Percentiles rank a stretch among this genome's conserved stretches.
Evolutionary conservation across 371 early-diverging fungal genomes (phyloP).

Genomic region (Rhizopus stolonifer): DNA sequence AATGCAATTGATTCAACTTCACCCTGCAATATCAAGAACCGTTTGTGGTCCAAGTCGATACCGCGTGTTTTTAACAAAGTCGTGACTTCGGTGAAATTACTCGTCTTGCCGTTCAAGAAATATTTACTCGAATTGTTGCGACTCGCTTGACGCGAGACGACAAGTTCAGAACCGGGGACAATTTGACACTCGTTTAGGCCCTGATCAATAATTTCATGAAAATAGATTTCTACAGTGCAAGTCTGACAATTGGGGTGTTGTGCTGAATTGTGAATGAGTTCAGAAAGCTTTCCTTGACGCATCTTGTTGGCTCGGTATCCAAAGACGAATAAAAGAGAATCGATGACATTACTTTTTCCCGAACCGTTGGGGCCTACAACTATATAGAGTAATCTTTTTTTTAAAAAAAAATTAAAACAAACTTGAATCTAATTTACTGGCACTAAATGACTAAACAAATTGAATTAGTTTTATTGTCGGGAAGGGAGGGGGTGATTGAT

Average conservation of each 20-base stretch:
- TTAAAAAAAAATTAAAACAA: not conserved
- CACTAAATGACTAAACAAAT: slow-evolving; percentile 47
- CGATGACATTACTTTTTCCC: slow-evolving; percentile 99
- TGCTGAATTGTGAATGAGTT: slow-evolving; percentile 96
- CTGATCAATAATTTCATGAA: slow-evolving; percentile 86
- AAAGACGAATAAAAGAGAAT: slow-evolving; percentile 98
- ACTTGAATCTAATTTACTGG: slow-evolving; percentile 29
- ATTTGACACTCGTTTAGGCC: slow-evolving; percentile 60
- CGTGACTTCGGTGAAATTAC: slow-evolving; percentile 85
- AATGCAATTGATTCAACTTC: slow-evolving; percentile 99
- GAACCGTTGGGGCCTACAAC: slow-evolving; percentile 99
- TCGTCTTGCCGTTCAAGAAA: slow-evolving; percentile 71
- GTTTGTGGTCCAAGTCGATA: slow-evolving; percentile 98
- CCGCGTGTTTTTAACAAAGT: slow-evolving; percentile 85
- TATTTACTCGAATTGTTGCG: slow-evolving; percentile 78
- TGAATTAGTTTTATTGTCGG: not conserved
- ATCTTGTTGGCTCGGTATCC: slow-evolving; percentile 99
- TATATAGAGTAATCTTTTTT: slow-evolving; percentile 16
- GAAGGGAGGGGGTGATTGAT: no score
- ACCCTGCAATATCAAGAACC: slow-evolving; percentile 99
- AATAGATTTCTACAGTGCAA: slow-evolving; percentile 95
- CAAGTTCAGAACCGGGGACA: slow-evolving; percentile 71
- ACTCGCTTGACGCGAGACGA: slow-evolving; percentile 82
- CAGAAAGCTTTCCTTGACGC: slow-evolving; percentile 95
- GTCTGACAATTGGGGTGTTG: slow-evolving; percentile 63